Conservation (phyloP, 2,329 filamentous ascomycete species). For the Juglanconis oblonga region DNA sequence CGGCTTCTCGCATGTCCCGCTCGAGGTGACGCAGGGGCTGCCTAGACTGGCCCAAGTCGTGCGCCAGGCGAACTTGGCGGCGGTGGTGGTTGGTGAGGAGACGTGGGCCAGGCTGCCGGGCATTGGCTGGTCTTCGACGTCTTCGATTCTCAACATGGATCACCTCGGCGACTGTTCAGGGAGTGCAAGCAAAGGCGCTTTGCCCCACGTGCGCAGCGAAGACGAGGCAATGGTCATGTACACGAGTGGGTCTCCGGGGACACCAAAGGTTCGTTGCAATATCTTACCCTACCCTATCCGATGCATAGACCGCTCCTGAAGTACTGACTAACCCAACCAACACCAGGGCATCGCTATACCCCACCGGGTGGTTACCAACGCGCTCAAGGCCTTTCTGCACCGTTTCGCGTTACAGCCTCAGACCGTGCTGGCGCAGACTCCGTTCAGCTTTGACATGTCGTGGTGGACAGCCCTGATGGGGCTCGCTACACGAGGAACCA, state of each 20-base stretch:
- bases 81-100: conserved; percentile 19
- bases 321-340: too few species aligned
- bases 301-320: too few species aligned
- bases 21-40: conserved; percentile 33
- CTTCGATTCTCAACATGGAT: too few species aligned
- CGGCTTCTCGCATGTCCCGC: conserved; percentile 36
- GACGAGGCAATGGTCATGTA: conserved; percentile 29
- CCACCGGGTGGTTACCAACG: conserved; percentile 28
- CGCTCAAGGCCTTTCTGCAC: conserved; percentile 21
- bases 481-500: conserved; percentile 25
- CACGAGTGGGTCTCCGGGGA: conserved; percentile 29
- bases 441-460: conserved; percentile 39
- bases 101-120: too few species aligned
- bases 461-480: conserved; percentile 27
- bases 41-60: conserved; percentile 30
- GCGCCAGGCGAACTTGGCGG: conserved; percentile 25
- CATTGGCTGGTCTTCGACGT: too few species aligned
- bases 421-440: conserved; percentile 30
- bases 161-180: neutral
- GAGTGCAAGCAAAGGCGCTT: too few species aligned
- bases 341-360: conserved; percentile 30
- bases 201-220: neutral
- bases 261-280: conserved; percentile 42
- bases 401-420: too few species aligned
- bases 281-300: too few species aligned